Percentiles rank a stretch among this genome's conserved stretches.
Evolutionary conservation across 2,329 filamentous ascomycete genomes (phyloP).

Genomic region (Gremmenia infestans): DNA sequence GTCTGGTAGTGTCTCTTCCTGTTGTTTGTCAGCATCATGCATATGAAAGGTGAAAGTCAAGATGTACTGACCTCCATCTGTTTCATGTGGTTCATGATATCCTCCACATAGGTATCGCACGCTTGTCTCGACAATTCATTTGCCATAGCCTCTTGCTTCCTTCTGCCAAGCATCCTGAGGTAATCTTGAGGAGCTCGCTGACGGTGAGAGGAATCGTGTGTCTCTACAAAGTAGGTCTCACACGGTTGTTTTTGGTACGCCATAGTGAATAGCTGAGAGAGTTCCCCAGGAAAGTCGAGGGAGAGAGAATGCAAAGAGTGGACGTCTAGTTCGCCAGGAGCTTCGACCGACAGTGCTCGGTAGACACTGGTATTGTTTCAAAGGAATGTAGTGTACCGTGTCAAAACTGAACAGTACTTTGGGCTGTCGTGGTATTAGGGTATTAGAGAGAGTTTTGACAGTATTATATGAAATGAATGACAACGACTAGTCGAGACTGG

Average conservation of each 20-base stretch:
- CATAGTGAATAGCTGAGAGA: constrained; percentile 22
- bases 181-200: constrained; percentile 57
- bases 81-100: constrained; percentile 90
- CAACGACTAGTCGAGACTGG: constrained; percentile 25
- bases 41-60: constrained; percentile 7
- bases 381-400: constrained; percentile 28
- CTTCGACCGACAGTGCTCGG: constrained; percentile 31
- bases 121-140: constrained; percentile 83
- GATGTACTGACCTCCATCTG: constrained; percentile 68
- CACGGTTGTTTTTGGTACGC: constrained; percentile 47
- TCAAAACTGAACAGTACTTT: constrained; percentile 21
- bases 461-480: constrained; percentile 30
- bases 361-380: constrained; percentile 22
- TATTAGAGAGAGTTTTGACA: constrained; percentile 30
- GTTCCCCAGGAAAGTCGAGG: constrained; percentile 7
- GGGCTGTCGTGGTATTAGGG: constrained; percentile 23
- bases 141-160: constrained; percentile 82
- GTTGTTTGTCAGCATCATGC: constrained; percentile 28
- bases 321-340: constrained; percentile 35
- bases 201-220: constrained; percentile 37
- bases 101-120: constrained; percentile 87
- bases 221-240: constrained; percentile 65
- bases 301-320: constrained; percentile 24
- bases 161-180: constrained; percentile 70
- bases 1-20: constrained; percentile 86